Base-by-base conservation (phyloP, 1,139 yeast species). In the Lodderomyces orthopsilosis region DNA sequence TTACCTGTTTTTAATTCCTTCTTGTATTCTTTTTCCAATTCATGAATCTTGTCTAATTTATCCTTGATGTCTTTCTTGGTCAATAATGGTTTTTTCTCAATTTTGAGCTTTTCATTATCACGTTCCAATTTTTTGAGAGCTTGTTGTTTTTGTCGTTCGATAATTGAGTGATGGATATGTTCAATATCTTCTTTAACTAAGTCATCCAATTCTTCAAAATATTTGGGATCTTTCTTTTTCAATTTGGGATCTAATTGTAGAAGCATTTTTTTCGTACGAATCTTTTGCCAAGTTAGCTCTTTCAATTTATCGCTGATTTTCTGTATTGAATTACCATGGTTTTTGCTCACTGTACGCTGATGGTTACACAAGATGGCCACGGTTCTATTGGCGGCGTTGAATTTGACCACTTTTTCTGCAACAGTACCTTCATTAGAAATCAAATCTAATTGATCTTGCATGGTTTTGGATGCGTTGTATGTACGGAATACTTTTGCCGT, bases 401-500 rank as follows among this genome's bases (percentile, higher is more conserved):
- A 91, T 50, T 80, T 83, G 44, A 90, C 83, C 41, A 90, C 84
- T 59, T 90, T 91, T 60, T 91, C 97, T 14, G 86, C 83, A 12
- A 89, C 85, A 0, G 96, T 82, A 30, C 97, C 97, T 58, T 81
- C 85, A 58, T 88, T 85, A n/a, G 42, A 23, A 50, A 91, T 89
- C 57, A 83, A 67, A 59, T 88, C 96, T 47, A 91, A 63, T 62
- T 89, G 96, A 59, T 90, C 95, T 66, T 91, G 97, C 97, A 91
- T 90, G 2, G 97, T 90, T 60, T 88, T 87, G 1, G 97, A 87
- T 0, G 98, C 98, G 66, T 91, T 91, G 62, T 88, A 93, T 0
- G 98, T 91, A 81, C 98, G 95, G 75, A 93, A 93, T 17, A 90
- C 97, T 62, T 91, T 91, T 9, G 98, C 98, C 0, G 97, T 89